Evolutionary conservation across 331 rosid genomes (phyloP), one percentile per base, ranked within the genome.

Genomic region (Acacia pycnantha): DNA sequence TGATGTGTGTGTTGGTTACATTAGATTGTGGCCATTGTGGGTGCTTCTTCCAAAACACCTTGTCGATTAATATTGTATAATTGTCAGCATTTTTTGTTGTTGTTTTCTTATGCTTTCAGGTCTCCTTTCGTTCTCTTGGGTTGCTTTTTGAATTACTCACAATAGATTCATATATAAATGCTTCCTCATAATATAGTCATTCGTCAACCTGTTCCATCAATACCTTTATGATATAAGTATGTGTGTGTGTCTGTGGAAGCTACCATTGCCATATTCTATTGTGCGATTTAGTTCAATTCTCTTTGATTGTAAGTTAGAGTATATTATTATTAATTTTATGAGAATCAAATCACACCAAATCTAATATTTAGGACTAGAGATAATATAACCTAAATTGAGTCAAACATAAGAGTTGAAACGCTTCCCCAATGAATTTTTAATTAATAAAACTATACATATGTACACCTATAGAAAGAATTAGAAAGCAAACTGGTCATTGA

Each of bases 181-280:
- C 70, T 51, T 84, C 76, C 61, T 61, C 82, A 84, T 62, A 62
- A 12, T 72, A 46, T 74, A 78, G 84, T 26, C 8, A 26, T 61
- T 61, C 78, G 87, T 83, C 92, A 88, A 83, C 88, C 54, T 80
- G 82, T 80, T 82, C 80, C 84, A 84, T 84, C 87, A 82, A 67
- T 31, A 29, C 82, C 76, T 82, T 80, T 19, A 29, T 84, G 87
- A 84, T 37, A 80, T 56, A 77, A 7, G 2, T 43, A 8, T 53
- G 9, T 19, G n/a, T 48, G 19, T 0, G 19, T 53, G 71, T 53
- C 40, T 76, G 77, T 79, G 41, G 76, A 68, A 81, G 37, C 83
- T 27, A 54, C 81, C 83, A 84, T 77, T 78, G 31, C 14, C 82
- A 51, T 51, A 51, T 51, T 51, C 3, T 15, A 51, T 51, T 18